Base-by-base conservation (phyloP, 805 yeast genomes). In the Candida silvicultrix region DNA sequence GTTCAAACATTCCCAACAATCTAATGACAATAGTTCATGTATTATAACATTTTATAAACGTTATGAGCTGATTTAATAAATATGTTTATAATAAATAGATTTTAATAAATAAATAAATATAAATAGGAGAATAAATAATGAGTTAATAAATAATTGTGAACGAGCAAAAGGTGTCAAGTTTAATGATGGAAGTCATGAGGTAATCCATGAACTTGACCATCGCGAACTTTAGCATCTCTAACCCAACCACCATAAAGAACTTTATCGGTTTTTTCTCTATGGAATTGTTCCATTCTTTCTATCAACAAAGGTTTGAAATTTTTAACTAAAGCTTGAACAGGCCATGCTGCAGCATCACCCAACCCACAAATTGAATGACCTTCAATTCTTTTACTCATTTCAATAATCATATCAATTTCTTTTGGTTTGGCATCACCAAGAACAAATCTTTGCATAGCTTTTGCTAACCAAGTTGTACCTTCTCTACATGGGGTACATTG, bases 401-500 rank as follows among this genome's bases (percentile, higher is more conserved):
- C 96, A 58, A 78, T 75, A 48, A 89, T 80, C 86, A 80, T 80
- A 62, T 88, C 96, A 58, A 88, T 88, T 67, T 88, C 96, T 54
- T 78, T 78, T 60, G 77, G 82, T 49, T 77, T 74, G 41, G 94
- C 95, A 71, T 86, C 94, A 43, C 96, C 96, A 49, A 68, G 67
- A 51, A 71, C 78, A 65, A 88, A 78, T 62, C 96, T 78, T 63
- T 83, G 84, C 96, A 88, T 88, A 79, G 86, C 82, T 68, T 80
- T 84, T 49, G 75, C 72, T 57, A 88, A 71, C 85, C 92, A 88
- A 19, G 95, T 83, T 39, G 96, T 87, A 48, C 96, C 96, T 70
- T 88, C 96, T 65, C 96, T 81, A 70, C 96, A 88, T 48, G 96
- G 96, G 4, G 96, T 88, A 73, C 96, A 88, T 71, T 88, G 96